Evolutionary conservation across 2,329 filamentous ascomycete species (phyloP).

Genomic region (Waltergamsia citrina): DNA sequence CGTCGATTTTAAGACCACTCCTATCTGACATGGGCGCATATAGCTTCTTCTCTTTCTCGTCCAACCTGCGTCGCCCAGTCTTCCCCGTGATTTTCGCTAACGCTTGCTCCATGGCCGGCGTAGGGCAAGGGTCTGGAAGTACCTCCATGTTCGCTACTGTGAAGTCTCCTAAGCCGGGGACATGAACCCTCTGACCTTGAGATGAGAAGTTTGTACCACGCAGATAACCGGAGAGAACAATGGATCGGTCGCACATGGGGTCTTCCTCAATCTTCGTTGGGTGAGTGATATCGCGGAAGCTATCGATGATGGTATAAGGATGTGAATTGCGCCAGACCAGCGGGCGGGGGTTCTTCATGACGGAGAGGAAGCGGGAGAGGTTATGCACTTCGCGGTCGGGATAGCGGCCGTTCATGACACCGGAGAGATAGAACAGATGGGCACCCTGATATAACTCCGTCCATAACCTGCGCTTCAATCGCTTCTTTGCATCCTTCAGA

Average conservation of each 20-base stretch:
- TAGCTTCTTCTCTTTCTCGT: conserved; percentile 93
- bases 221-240: conserved; percentile 88
- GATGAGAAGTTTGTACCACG: conserved; percentile 90
- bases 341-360: conserved; percentile 99
- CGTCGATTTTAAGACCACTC: conserved; percentile 90
- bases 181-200: conserved; percentile 76
- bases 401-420: conserved; percentile 93
- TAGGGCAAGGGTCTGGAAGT: conserved; percentile 90
- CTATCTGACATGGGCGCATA: conserved; percentile 99
- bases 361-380: conserved; percentile 84
- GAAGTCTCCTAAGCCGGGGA: conserved; percentile 87
- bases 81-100: conserved; percentile 79
- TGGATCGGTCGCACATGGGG: conserved; percentile 78
- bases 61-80: conserved; percentile 67
- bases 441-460: conserved; percentile 94
- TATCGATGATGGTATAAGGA: conserved; percentile 87
- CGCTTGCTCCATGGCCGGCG: conserved; percentile 81
- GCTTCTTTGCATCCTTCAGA: conserved; percentile 88
- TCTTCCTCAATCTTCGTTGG: conserved; percentile 86
- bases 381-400: conserved; percentile 96
- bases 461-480: conserved; percentile 93
- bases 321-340: conserved; percentile 94
- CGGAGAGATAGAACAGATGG: conserved; percentile 92
- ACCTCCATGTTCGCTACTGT: conserved; percentile 76
- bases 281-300: conserved; percentile 90